Evolutionary conservation across 768 basidiomycete species (phyloP).

Genomic region (Vararia minispora): DNA sequence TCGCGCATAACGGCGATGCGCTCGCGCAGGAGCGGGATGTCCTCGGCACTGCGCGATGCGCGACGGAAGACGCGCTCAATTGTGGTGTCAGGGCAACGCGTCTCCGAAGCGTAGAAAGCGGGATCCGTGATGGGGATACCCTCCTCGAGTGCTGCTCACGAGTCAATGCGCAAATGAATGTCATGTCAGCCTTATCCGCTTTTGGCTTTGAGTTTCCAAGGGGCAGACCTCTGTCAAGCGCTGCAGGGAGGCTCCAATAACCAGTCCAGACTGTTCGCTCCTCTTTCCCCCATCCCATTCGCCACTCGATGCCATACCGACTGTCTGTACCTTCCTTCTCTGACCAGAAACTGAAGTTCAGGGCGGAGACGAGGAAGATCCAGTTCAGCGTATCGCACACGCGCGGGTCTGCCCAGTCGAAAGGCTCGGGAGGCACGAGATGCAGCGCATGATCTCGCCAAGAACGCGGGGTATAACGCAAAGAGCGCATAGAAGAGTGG

Average conservation of each 20-base stretch:
- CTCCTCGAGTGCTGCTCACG: conserved; percentile 56
- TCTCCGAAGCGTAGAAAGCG: conserved; percentile 61
- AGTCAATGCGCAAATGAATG: background rate
- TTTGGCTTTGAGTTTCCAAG: no score
- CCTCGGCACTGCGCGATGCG: conserved; percentile 43
- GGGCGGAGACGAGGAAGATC: conserved; percentile 79
- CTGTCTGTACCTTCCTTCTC: conserved; percentile 44
- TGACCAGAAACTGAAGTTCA: conserved; percentile 91
- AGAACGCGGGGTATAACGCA: conserved; percentile 67
- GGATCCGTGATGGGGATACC: conserved; percentile 74
- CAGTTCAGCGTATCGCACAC: conserved; percentile 46
- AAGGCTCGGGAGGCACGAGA: conserved; percentile 57
- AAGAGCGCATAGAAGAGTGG: conserved; percentile 38
- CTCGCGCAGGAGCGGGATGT: conserved; percentile 58
- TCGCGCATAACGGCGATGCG: conserved; percentile 71
- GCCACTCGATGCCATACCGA: conserved; percentile 75
- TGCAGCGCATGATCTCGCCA: conserved; percentile 76
- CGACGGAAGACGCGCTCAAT: conserved; percentile 62
- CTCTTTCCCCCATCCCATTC: conserved; percentile 48
- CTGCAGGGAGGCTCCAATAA: conserved; percentile 82
- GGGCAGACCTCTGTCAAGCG: conserved; percentile 62
- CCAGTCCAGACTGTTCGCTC: conserved; percentile 56
- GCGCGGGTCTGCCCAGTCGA: conserved; percentile 39
- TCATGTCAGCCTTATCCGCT: background rate
- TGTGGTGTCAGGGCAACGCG: conserved; percentile 56